Base-by-base conservation (phyloP, 2,329 filamentous ascomycete genomes). In the Septoria linicola region DNA sequence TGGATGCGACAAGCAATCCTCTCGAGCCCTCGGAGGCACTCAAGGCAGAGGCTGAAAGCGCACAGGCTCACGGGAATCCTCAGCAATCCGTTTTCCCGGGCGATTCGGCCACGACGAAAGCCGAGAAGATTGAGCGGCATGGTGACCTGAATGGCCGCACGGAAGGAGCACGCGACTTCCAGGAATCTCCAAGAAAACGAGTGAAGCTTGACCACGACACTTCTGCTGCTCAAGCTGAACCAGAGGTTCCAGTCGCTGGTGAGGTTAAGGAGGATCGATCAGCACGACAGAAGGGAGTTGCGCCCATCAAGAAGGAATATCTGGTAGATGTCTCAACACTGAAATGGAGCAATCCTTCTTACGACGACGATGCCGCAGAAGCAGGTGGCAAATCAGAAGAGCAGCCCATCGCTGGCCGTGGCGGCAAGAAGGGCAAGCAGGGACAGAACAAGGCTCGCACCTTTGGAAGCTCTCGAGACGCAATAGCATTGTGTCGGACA, bases 361-460 rank as follows among this genome's bases (percentile, higher is more conserved):
- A 59, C 50, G 69, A 71, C 54, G 69, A 72, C 41, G 70, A 71
- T 44, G 65, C 62, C 6, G 70, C 71, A 27, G 82, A 83, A 66
- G 66, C 72, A 19, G 78, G 79, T 27, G 78, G 77, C 46, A 70
- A 71, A 45, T 61, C 40, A 70, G 68, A 73, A 41, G 23, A 56
- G 4, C 54, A 59, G 37, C 23, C 44, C 8, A 43, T 50, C 16
- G 65, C 53, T 32, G 66, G 66, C 11, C 46, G 62, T 41, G 64
- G 64, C 25, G 65, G 64, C 32, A 60, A 66, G 66, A 77, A 80
- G 64, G 85, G 84, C 66, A 72, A 82, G 59, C 77, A 77, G 37
- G 88, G 88, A 27, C 90, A 96, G 71, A 96, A 97, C 70, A 90
- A 85, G 58, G 82, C 82, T 59, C 86, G 92, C 51, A 81, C 80